phyloP scores from a whole-genome alignment of 106 monocot genomes.

The Ottelia alismoides region DNA sequence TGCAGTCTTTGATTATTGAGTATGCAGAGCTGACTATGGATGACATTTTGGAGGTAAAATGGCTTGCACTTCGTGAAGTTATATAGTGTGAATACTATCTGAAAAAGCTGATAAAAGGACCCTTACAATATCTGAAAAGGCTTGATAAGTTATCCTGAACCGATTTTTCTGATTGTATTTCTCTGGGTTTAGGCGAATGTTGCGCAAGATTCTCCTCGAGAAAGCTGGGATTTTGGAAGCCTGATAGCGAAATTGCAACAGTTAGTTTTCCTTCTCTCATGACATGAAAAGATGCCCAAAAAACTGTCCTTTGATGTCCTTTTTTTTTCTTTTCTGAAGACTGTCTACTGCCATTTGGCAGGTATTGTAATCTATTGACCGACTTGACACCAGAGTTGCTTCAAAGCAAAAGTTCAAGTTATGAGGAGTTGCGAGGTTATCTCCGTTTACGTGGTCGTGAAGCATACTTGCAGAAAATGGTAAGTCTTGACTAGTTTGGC shows the following conservation, averaged over 20 bases:
- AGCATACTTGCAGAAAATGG: constrained; percentile 89
- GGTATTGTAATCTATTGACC: constrained; percentile 86
- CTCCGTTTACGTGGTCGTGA: constrained; percentile 70
- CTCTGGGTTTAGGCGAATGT: constrained; percentile 87
- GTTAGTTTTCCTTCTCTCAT: too few relatives aligned
- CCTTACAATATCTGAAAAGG: too few relatives aligned
- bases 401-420: constrained; percentile 43
- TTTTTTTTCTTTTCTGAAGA: background rate
- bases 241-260: constrained; percentile 91
- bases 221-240: constrained; percentile 75
- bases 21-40: constrained; percentile 97
- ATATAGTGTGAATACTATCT: too few relatives aligned
- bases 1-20: constrained; percentile 65
- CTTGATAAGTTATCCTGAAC: too few relatives aligned
- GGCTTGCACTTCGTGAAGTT: too few relatives aligned
- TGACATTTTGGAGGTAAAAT: constrained; percentile 85
- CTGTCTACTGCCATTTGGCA: constrained; percentile 15
- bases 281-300: too few relatives aligned
- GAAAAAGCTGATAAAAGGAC: too few relatives aligned
- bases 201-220: constrained; percentile 43
- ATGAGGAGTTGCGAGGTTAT: constrained; percentile 67
- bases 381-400: constrained; percentile 78
- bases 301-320: too few relatives aligned
- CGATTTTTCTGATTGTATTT: too few relatives aligned
- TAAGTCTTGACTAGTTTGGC: too few relatives aligned